These are phyloP conservation scores for Epithele typhae DNA, from an alignment of 768 basidiomycete genomes.

Conservation along the genomic window DNA sequence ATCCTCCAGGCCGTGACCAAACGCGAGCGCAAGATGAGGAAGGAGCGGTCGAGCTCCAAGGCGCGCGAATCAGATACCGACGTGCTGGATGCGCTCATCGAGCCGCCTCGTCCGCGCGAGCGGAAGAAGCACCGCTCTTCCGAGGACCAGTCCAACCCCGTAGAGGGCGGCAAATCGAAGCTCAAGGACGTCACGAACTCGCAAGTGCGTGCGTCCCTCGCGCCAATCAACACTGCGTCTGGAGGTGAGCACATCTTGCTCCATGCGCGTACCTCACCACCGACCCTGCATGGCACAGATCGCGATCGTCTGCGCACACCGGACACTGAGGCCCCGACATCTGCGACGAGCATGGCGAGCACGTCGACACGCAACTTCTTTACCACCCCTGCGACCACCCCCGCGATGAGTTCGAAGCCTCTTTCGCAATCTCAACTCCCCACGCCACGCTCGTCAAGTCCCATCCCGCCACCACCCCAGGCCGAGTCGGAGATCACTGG, in stretches of 20 bases:
- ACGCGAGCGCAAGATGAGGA: constrained; percentile 49
- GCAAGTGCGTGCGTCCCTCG: constrained; percentile 34
- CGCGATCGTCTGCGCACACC: constrained; percentile 34
- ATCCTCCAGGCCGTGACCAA: constrained; percentile 34
- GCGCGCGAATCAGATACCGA: constrained; percentile 26
- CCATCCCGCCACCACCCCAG: constrained; percentile 36
- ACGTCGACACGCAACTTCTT: constrained; percentile 35
- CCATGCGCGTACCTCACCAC: neutral
- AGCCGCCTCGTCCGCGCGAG: constrained; percentile 32
- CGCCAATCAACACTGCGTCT: constrained; percentile 33
- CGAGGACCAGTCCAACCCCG: constrained; percentile 28
- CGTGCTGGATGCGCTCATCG: constrained; percentile 11
- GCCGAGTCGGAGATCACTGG: constrained; percentile 28
- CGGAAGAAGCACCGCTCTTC: constrained; percentile 32
- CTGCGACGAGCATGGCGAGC: constrained; percentile 28
- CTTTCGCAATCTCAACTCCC: constrained; percentile 40
- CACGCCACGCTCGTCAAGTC: constrained; percentile 46
- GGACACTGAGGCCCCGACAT: constrained; percentile 30
- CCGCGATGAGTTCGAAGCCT: constrained; percentile 26
- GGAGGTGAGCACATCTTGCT: constrained; percentile 27
- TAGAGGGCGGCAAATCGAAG: constrained; percentile 42
- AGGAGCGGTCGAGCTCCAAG: constrained; percentile 32
- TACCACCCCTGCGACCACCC: constrained; percentile 40
- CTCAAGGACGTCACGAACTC: constrained; percentile 67
- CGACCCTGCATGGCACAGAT: constrained; percentile 20